Base-by-base conservation (phyloP, 805 yeast species). In the Helenozyma baotianmanensis region DNA sequence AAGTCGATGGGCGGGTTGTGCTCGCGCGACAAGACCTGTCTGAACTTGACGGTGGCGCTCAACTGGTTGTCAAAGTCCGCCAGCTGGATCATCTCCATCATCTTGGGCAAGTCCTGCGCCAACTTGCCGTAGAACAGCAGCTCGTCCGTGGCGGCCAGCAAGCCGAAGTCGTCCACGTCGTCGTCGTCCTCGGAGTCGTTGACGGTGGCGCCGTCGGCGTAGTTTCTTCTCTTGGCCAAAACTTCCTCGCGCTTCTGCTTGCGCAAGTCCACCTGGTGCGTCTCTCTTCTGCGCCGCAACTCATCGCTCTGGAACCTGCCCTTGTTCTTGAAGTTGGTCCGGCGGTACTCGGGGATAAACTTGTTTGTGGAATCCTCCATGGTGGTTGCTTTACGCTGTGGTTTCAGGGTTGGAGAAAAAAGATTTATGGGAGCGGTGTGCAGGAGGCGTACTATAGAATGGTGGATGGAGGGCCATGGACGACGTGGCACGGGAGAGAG, bases 161-260 rank as follows among this genome's bases (percentile, higher is more conserved):
- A 30, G 4, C 32, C 38, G 27, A 66, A 64, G 27, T 61, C 69
- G 40, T 40, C 49, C 35, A 39, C 42, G 13, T 53, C 68, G 35
- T 68, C 72, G 36, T 67, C 68, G 23, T 64, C 74, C 41, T 64
- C 66, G 4, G 64, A 58, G 25, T 66, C 72, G 38, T 61, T 57
- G 32, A 67, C 63, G 33, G 56, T 57, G 22, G 39, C 47, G 27
- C 33, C 35, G 31, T 56, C 66, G 32, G 54, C 56, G 55, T 81
- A 78, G 60, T 86, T 88, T 68, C 98, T 81, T 71, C 97, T 82
- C 68, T 92, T 92, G 24, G 95, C 80, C 48, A 92, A 72, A 36
- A 85, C 83, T 60, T 92, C 97, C 58, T 92, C 98, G 57, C 98
- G 79, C 62, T 89, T 89, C 42, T 89, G 95, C 68, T 94, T 92